Evolutionary conservation across 2,329 filamentous ascomycete genomes (phyloP).

Genomic region (Neofusicoccum sp.): DNA sequence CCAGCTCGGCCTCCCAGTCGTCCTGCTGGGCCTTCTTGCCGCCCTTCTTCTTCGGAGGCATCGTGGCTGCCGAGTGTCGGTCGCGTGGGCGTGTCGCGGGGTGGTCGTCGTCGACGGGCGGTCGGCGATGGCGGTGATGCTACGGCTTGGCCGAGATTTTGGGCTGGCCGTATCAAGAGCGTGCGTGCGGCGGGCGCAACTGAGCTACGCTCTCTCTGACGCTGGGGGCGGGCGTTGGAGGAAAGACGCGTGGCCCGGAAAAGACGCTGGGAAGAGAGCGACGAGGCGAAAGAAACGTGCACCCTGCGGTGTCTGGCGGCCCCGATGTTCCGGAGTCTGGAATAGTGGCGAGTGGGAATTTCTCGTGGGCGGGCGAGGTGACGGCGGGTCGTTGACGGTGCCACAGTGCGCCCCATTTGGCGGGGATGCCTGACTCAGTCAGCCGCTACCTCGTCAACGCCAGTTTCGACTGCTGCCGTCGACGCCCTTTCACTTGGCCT

Average conservation of each 20-base stretch:
- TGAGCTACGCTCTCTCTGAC: neutral
- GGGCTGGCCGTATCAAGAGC: neutral
- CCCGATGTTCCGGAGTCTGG: neutral
- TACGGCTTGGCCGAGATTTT: neutral
- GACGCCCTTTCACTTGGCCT: no score
- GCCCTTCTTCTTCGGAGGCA: slow-evolving; percentile 95
- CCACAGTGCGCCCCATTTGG: slow-evolving; percentile 12
- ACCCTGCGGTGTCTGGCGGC: neutral
- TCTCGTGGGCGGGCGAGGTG: slow-evolving; percentile 14
- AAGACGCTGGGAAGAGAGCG: neutral
- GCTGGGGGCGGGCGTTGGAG: neutral
- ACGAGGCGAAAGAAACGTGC: neutral
- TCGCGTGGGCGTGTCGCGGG: neutral
- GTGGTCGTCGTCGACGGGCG: neutral
- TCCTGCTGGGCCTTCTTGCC: slow-evolving; percentile 79
- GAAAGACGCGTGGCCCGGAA: neutral
- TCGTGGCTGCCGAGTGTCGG: slow-evolving; percentile 43
- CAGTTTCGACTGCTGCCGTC: neutral
- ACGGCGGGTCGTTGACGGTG: slow-evolving; percentile 6
- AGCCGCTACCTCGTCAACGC: neutral
- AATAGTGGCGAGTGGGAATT: slow-evolving; percentile 17
- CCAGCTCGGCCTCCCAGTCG: slow-evolving; percentile 93
- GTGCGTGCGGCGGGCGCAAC: neutral
- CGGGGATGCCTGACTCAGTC: slow-evolving; percentile 17
- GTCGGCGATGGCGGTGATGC: neutral